These are phyloP conservation scores for Coemansia erecta DNA, from an alignment of 192 early-diverging fungal genomes.

Conservation along the genomic window DNA sequence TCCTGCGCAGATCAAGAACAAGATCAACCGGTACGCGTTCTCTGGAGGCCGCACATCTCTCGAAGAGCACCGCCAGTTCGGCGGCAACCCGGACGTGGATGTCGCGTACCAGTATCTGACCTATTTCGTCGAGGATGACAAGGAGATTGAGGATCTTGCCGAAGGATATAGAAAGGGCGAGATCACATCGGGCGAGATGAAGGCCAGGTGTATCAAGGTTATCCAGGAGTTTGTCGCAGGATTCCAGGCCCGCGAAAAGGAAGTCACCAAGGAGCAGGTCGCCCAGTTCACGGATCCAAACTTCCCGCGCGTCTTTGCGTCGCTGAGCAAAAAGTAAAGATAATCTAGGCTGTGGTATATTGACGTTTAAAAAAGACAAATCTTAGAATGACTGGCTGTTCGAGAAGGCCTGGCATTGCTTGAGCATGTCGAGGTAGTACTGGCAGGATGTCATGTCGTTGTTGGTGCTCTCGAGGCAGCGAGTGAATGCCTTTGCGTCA, in stretches of 20 bases:
- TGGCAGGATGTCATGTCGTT: constrained; percentile 82
- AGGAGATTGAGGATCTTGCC: constrained; percentile 69
- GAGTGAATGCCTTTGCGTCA: constrained; percentile 81
- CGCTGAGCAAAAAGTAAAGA: constrained; percentile 31
- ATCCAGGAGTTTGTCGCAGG: constrained; percentile 72
- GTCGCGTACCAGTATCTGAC: constrained; percentile 90
- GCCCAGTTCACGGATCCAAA: constrained; percentile 64
- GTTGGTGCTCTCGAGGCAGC: constrained; percentile 80
- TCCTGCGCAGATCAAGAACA: constrained; percentile 91
- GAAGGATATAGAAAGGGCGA: constrained; percentile 78
- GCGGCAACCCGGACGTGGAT: constrained; percentile 94
- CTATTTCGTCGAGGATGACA: constrained; percentile 95
- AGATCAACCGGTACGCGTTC: constrained; percentile 95
- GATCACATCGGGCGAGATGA: constrained; percentile 85
- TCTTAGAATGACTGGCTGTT: constrained; percentile 18
- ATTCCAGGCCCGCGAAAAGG: constrained; percentile 71
- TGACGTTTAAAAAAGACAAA: background rate
- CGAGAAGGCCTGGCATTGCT: constrained; percentile 70
- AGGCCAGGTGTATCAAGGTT: constrained; percentile 83
- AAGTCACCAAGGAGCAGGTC: constrained; percentile 63
- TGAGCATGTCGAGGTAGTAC: constrained; percentile 89
- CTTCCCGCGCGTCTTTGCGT: constrained; percentile 44
- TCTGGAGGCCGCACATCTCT: constrained; percentile 86
- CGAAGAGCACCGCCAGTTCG: constrained; percentile 76
- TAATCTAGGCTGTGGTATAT: background rate